A percentile compares a stretch with the other conserved stretches of the same genome.
Conservation (phyloP, 257 asterid species). For the Scutellaria galericulata region DNA sequence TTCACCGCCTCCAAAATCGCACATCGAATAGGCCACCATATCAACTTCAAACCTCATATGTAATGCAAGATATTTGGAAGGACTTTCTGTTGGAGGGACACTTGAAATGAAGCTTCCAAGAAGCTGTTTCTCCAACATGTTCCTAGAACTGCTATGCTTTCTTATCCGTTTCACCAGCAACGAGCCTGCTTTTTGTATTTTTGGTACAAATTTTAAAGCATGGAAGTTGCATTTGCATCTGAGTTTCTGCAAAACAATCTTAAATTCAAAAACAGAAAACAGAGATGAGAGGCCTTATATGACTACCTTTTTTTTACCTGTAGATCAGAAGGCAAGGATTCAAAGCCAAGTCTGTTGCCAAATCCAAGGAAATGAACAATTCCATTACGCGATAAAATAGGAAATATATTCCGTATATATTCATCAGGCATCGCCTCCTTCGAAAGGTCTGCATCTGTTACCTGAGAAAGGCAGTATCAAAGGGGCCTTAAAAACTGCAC, state of each 20-base stretch:
- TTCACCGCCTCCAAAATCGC: slow-evolving; percentile 91
- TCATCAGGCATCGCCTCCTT: slow-evolving; percentile 91
- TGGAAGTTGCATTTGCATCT: slow-evolving; percentile 98
- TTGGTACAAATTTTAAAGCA: slow-evolving; percentile 78
- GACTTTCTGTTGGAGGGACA: slow-evolving; percentile 36
- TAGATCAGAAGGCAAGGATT: slow-evolving; percentile 72
- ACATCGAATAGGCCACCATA: slow-evolving; percentile 97
- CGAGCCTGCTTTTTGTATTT: slow-evolving; percentile 69
- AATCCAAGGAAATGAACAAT: slow-evolving; percentile 93
- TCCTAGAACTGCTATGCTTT: slow-evolving; percentile 44
- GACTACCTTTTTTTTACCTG: slow-evolving; percentile 52
- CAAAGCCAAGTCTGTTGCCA: slow-evolving; percentile 92
- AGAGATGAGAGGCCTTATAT: background rate
- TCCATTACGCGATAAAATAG: slow-evolving; percentile 63
- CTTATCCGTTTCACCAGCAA: slow-evolving; percentile 70
- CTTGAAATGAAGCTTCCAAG: slow-evolving; percentile 66
- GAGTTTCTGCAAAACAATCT: slow-evolving; percentile 59
- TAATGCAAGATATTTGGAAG: slow-evolving; percentile 78
- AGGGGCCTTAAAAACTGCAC: slow-evolving; percentile 26
- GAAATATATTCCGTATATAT: slow-evolving; percentile 64
- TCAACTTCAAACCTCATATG: slow-evolving; percentile 95
- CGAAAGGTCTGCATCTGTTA: slow-evolving; percentile 87
- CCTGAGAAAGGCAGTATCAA: slow-evolving; percentile 47
- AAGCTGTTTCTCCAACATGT: slow-evolving; percentile 68
- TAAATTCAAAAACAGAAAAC: background rate